phyloP scores from a whole-genome alignment of 352 stramenopile genomes.

The Phytophthora idaei region DNA sequence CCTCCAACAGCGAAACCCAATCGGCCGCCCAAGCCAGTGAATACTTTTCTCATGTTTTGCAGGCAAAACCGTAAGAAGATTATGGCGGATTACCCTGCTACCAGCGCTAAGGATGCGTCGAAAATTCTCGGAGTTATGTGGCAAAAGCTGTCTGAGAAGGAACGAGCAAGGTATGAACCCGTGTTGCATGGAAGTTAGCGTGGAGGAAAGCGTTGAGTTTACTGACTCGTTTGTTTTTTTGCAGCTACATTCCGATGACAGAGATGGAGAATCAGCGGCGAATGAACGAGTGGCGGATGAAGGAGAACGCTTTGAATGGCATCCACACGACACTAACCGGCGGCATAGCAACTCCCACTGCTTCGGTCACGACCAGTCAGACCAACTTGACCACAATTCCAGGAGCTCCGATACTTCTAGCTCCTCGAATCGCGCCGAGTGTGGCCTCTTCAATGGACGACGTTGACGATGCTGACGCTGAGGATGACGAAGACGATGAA shows the following conservation, averaged over 20 bases:
- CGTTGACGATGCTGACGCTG: slow-evolving; percentile 42
- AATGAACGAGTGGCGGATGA: slow-evolving; percentile 79
- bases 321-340: slow-evolving; percentile 26
- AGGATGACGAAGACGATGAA: slow-evolving; percentile 53
- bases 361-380: slow-evolving; percentile 18
- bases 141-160: slow-evolving; percentile 81
- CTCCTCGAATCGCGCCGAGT: slow-evolving; percentile 31
- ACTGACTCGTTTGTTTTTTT: slow-evolving; percentile 19
- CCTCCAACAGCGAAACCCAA: slow-evolving; percentile 53
- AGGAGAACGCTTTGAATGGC: slow-evolving; percentile 63
- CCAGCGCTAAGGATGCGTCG: slow-evolving; percentile 80
- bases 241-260: slow-evolving; percentile 74
- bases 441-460: slow-evolving; percentile 39
- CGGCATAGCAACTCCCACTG: slow-evolving; percentile 24
- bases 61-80: slow-evolving; percentile 84
- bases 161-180: slow-evolving; percentile 59
- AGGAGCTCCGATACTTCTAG: slow-evolving; percentile 27
- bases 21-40: slow-evolving; percentile 80
- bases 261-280: slow-evolving; percentile 79
- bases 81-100: slow-evolving; percentile 73
- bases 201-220: background rate
- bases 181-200: background rate
- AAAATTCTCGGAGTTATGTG: slow-evolving; percentile 87
- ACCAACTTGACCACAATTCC: slow-evolving; percentile 20
- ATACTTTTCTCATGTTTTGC: slow-evolving; percentile 89